These are phyloP conservation scores for Acer campestre DNA, from an alignment of 345 rosid genomes.

Conservation along the genomic window DNA sequence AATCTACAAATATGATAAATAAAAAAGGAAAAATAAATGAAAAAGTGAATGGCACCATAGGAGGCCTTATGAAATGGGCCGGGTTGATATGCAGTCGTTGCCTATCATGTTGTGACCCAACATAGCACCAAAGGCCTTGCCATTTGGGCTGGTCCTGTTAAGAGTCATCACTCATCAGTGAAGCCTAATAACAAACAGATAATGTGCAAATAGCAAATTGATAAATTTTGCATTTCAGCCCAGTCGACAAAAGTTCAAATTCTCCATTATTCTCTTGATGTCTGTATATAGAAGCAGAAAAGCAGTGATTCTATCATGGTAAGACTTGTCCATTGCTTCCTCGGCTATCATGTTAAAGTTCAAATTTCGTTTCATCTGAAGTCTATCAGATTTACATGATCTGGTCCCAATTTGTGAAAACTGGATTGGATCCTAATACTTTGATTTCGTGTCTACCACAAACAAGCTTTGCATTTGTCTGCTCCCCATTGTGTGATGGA, in stretches of 20 bases:
- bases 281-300: not conserved
- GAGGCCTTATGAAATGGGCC: too few species aligned
- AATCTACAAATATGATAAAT: too few species aligned
- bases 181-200: not conserved
- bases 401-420: not conserved
- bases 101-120: not conserved
- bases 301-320: constrained; percentile 14
- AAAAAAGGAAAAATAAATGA: too few species aligned
- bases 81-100: too few species aligned
- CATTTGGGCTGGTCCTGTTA: not conserved
- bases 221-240: not conserved
- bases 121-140: not conserved
- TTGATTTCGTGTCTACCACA: not conserved
- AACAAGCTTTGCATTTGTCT: not conserved
- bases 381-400: not conserved
- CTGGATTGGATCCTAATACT: not conserved
- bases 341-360: constrained; percentile 10
- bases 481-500: not conserved
- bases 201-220: not conserved
- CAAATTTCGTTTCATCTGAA: not conserved
- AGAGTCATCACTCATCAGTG: not conserved
- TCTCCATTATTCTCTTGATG: not conserved
- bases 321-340: constrained; percentile 1
- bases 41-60: too few species aligned
- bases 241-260: not conserved